Evolutionary conservation across 2,329 filamentous ascomycete genomes (phyloP).

Genomic region (Xylariomycetidae sp.): DNA sequence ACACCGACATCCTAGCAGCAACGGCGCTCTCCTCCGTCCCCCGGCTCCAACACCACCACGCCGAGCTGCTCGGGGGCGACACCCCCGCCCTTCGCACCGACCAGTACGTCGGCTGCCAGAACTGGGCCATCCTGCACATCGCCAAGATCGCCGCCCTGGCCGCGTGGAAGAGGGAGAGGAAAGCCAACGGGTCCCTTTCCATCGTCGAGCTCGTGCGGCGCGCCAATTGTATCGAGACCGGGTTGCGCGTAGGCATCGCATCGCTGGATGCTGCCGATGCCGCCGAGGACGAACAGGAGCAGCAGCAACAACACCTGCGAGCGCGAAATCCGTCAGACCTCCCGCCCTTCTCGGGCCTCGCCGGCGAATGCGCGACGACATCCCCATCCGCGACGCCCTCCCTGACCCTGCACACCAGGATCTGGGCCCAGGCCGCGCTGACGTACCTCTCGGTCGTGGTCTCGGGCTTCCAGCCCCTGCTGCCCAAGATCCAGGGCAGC

Average conservation of each 20-base stretch:
- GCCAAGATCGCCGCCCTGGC: slow-evolving; percentile 49
- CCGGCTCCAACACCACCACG: slow-evolving; percentile 37
- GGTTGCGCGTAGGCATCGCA: slow-evolving; percentile 9
- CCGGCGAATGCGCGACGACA: slow-evolving; percentile 9
- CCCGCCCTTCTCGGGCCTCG: slow-evolving; percentile 12
- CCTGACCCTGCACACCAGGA: slow-evolving; percentile 16
- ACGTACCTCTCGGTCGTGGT: slow-evolving; percentile 20
- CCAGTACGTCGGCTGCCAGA: slow-evolving; percentile 50
- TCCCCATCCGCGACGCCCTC: slow-evolving; percentile 8
- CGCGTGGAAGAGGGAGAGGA: slow-evolving; percentile 49
- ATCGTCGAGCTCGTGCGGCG: slow-evolving; percentile 22
- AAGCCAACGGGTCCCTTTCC: slow-evolving; percentile 38
- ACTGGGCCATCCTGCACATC: slow-evolving; percentile 53
- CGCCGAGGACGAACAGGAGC: slow-evolving; percentile 10
- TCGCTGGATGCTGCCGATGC: slow-evolving; percentile 4
- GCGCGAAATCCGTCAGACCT: too few relatives aligned
- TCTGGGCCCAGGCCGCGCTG: slow-evolving; percentile 23
- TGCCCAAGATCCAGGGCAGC: slow-evolving; percentile 14
- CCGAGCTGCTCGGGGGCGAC: slow-evolving; percentile 30
- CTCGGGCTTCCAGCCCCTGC: slow-evolving; percentile 17
- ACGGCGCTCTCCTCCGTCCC: slow-evolving; percentile 40
- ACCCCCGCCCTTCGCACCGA: slow-evolving; percentile 38
- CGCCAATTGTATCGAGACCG: slow-evolving; percentile 11
- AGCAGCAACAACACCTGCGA: too few relatives aligned
- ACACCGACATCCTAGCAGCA: slow-evolving; percentile 46